phyloP scores from a whole-genome alignment of 2,329 filamentous ascomycete species.

The Neophaeococcomyces mojaviensis region DNA sequence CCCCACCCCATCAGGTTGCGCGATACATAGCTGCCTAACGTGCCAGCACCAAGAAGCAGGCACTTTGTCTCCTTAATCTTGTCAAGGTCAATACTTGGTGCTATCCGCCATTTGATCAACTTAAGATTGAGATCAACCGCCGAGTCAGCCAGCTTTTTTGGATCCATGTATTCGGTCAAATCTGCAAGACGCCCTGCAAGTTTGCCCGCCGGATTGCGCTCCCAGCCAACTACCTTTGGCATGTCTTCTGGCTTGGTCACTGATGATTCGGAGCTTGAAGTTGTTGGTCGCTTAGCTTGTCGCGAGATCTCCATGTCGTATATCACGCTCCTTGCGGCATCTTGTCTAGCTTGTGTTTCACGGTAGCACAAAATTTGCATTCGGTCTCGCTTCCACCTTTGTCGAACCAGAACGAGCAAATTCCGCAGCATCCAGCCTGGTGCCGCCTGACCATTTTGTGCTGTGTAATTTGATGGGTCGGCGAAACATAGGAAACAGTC shows the following conservation, averaged over 20 bases:
- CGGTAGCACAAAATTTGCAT: conserved; percentile 86
- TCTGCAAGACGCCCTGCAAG: conserved; percentile 71
- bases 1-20: conserved; percentile 93
- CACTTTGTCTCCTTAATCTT: conserved; percentile 84
- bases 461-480: conserved; percentile 83
- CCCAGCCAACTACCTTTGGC: conserved; percentile 94
- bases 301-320: conserved; percentile 46
- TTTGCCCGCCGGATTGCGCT: conserved; percentile 72
- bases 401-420: conserved; percentile 72
- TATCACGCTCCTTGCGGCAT: conserved; percentile 75
- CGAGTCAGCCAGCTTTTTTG: conserved; percentile 74
- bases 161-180: conserved; percentile 89
- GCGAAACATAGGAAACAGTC: conserved; percentile 81
- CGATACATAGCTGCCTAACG: conserved; percentile 87
- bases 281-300: too few species aligned
- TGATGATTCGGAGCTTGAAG: conserved; percentile 16
- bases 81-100: conserved; percentile 78
- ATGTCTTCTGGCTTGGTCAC: conserved; percentile 36
- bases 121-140: conserved; percentile 95
- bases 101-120: conserved; percentile 97
- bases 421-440: conserved; percentile 93
- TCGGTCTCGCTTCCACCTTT: conserved; percentile 68
- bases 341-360: conserved; percentile 68
- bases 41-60: conserved; percentile 83
- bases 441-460: conserved; percentile 85